Evolutionary conservation across 2,329 filamentous ascomycete species (phyloP), one percentile per base, ranked within the genome.

Genomic region (Neonectria punicea): DNA sequence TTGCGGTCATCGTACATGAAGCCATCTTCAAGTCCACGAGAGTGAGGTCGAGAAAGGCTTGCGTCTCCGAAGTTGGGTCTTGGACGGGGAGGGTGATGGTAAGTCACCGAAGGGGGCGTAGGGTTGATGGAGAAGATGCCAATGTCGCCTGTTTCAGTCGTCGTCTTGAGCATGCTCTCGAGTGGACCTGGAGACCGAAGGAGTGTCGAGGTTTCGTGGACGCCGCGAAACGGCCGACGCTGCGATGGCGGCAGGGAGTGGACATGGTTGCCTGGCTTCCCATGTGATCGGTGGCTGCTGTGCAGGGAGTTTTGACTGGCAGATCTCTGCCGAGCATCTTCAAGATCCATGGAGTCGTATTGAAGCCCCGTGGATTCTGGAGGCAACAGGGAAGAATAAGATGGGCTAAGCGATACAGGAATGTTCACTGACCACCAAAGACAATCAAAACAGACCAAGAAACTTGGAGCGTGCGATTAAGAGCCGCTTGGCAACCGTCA

Each of bases 151-250:
- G 87, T 89, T 73, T 90, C 89, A 1, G 88, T 90, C 1, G 86
- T 89, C 4, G 85, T 90, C 78, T 87, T 90, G 63, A 90, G 80
- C 88, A 90, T 90, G 74, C 87, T 85, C 69, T 89, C 84, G n/a
- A 90, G 78, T 2, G 85, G 85, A 5, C 84, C 86, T 0, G 87
- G 85, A 1, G 81, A 85, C 50, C 78, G 80, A 14, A 84, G 79
- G 55, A 85, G 76, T 30, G 75, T 74, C 32, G 78, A 73, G 60
- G 83, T 83, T 60, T 84, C 80, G 54, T 81, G 80, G 63, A 84
- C 77, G 68, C 78, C 80, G 61, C 80, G 80, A 34, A 85, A 77
- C 5, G 83, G 81, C 39, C 79, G 80, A 66, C 73, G 77, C 36
- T 67, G 70, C 34, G 78, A 64, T 34, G 68, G 64, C 18, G 70